Base-by-base conservation (phyloP, 2,329 filamentous ascomycete species). In the Amesomyces nigricolor region DNA sequence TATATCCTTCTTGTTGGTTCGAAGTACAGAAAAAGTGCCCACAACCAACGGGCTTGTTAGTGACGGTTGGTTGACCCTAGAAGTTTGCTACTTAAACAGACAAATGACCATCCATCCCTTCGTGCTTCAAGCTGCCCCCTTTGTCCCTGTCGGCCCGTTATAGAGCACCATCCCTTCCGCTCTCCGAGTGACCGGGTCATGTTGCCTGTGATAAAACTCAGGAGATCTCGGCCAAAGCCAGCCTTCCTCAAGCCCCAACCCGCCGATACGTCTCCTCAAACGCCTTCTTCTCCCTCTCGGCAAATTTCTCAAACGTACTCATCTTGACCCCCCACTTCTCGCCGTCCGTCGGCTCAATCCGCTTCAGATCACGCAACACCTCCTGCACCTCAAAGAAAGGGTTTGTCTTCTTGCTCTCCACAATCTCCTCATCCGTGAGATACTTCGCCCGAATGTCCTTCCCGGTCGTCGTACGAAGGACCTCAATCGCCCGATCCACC, bases 221-320 rank as follows among this genome's bases (percentile, higher is more conserved):
- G 22, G 22, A 22, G 22, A 22, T 5, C 22, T 11, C 7, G 7
- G 11, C 7, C 30, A 32, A 32, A 32, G 2, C 7, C 30, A 4
- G 8, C 2, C 30, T 32, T 9, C 30, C 11, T 43, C 40, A 17
- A 68, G 44, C 51, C 67, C 65, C 40, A 29, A 45, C 54, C n/a
- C 11, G n/a, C 37, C 17, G 39, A 40, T 48, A 57, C 13, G 54
- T 50, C 50, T 50, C 54, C 0, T 50, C 40, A 42, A 57, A 53
- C 5, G 6, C 46, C 40, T 14, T 16, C 50, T 16, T 53, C 46
- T 57, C 45, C 22, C 54, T n/a, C 54, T 37, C 32, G 4, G 50
- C 32, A n/a, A 53, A 57, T 22, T 19, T 6, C 32, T 46, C 50
- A 38, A 53, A 57, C 35, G 40, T 49, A n/a, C 26, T 17, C 46